Evolutionary conservation across 2,329 filamentous ascomycete genomes (phyloP), one percentile per base, ranked within the genome.

Genomic region (Coleophoma eucalyptorum): DNA sequence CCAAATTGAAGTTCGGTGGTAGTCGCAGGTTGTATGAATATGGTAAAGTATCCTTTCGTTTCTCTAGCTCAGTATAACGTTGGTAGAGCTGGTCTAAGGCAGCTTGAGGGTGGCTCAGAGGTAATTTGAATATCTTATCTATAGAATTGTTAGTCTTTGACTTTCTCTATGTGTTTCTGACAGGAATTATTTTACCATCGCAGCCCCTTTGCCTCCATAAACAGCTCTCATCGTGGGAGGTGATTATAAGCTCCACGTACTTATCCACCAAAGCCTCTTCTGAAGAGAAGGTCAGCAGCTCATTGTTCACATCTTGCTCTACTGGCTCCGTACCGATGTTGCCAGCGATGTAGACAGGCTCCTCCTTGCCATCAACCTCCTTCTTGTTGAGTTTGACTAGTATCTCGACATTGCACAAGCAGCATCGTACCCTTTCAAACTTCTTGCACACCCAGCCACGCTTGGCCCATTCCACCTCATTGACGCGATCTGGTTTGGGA

Each of bases 401-500:
- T 38, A 97, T 76, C 60, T 95, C 89, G 61, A 87, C 86, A 64
- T 87, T 86, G 64, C 94, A 99, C 2, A 92, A 83, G 38, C 87
- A 85, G 66, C 94, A 99, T 16, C 84, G 83, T 15, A 97, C 90
- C 4, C 88, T 88, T 69, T 96, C 91, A 57, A 84, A 84, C 60
- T 87, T 87, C 43, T 87, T 83, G 62, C 93, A 97, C 4, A 86
- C 78, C 93, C 94, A 99, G 1, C 93, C 93, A 52, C 89, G 77
- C 73, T 93, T 96, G 1, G 92, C 92, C 94, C 94, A 99, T 67
- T 91, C 87, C 7, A 97, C 84, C 70, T 97, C 94, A 64, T 84
- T 90, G 60, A 97, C 85, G 33, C 77, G 78, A 48, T 92, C 82
- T 0, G 94, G 92, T 67, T 97, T 97, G 0, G 90, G 88, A n/a